These are phyloP conservation scores for Penicillium occitanis DNA, from an alignment of 2,329 filamentous ascomycete genomes.

Conservation along the genomic window DNA sequence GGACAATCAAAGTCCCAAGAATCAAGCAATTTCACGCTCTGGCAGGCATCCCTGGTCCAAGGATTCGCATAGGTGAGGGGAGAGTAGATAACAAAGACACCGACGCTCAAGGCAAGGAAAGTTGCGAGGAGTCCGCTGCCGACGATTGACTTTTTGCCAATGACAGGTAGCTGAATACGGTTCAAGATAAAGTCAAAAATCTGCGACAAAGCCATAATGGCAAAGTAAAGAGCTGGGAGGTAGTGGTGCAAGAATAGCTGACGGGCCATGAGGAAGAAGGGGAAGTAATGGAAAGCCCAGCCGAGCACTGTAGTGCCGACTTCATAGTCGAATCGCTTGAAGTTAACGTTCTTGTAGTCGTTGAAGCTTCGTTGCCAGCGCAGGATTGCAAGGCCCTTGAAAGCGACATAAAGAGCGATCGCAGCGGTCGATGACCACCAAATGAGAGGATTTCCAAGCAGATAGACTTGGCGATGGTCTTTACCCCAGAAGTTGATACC, in stretches of 20 bases:
- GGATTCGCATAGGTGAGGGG: conserved; percentile 89
- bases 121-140: conserved; percentile 71
- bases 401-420: conserved; percentile 71
- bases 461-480: conserved; percentile 90
- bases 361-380: conserved; percentile 92
- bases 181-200: conserved; percentile 81
- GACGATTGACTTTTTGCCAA: conserved; percentile 68
- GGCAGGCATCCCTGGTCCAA: conserved; percentile 89
- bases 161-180: conserved; percentile 66
- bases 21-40: conserved; percentile 78
- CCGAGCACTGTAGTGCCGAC: conserved; percentile 85
- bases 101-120: conserved; percentile 72
- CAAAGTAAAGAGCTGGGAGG: conserved; percentile 95
- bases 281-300: conserved; percentile 98
- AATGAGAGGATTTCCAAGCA: conserved; percentile 89
- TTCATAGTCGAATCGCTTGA: conserved; percentile 98
- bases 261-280: conserved; percentile 96
- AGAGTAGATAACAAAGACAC: conserved; percentile 79
- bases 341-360: conserved; percentile 77
- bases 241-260: conserved; percentile 99
- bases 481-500: conserved; percentile 99
- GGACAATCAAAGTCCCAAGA: conserved; percentile 99
- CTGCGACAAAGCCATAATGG: conserved; percentile 83
- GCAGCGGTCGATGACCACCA: conserved; percentile 88
- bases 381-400: conserved; percentile 85